Conservation (phyloP, 495 filamentous ascomycete species). For the Podospora pseudocomata region DNA sequence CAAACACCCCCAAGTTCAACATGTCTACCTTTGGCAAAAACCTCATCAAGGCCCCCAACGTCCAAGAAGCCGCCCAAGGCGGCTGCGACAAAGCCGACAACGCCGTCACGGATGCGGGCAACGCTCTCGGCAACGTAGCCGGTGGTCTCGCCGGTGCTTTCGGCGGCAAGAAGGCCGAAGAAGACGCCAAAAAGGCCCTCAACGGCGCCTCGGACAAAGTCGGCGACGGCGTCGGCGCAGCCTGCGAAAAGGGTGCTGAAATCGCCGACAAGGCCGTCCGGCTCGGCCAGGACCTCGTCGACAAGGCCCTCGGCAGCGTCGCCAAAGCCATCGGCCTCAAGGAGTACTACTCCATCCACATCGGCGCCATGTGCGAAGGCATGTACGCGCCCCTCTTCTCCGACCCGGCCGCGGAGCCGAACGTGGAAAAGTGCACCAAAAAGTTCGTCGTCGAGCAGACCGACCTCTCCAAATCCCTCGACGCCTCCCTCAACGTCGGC, state of each 20-base stretch:
- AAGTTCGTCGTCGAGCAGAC: conserved; percentile 53
- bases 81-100: conserved; percentile 12
- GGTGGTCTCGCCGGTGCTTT: conserved; percentile 19
- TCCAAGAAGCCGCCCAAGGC: conserved; percentile 3
- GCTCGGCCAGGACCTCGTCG: conserved; percentile 23
- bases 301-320: conserved; percentile 35
- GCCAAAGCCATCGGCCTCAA: conserved; percentile 52
- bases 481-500: conserved; percentile 49
- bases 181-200: conserved; percentile 4
- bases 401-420: conserved; percentile 41
- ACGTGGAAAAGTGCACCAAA: conserved; percentile 60
- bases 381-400: conserved; percentile 51
- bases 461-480: conserved; percentile 54
- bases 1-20: conserved; percentile 50
- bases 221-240: conserved; percentile 30
- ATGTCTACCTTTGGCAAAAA: conserved; percentile 57
- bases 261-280: conserved; percentile 29
- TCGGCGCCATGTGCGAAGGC: conserved; percentile 67
- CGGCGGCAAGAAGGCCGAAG: background rate
- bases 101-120: conserved; percentile 22
- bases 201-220: conserved; percentile 24
- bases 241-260: conserved; percentile 26
- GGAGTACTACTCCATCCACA: conserved; percentile 69
- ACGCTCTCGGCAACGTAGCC: conserved; percentile 22
- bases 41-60: conserved; percentile 31